A percentile compares a stretch with the other conserved stretches of the same genome.
These are phyloP conservation scores for Dactylellina cionopaga DNA, from an alignment of 2,329 filamentous ascomycete species.

Conservation along the genomic window DNA sequence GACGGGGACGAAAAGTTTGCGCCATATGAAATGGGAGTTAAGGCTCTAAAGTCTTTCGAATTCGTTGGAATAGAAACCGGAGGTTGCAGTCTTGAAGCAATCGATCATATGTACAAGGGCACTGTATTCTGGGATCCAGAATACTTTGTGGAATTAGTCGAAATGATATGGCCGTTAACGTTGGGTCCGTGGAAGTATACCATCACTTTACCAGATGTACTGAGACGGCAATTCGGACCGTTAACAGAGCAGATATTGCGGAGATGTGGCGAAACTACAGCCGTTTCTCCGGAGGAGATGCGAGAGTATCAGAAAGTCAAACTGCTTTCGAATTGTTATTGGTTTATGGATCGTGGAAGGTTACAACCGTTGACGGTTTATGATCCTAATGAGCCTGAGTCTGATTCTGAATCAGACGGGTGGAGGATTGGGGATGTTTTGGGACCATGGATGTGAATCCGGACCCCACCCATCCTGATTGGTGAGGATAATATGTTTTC, in stretches of 20 bases:
- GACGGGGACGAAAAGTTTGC: not conserved
- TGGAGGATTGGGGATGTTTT: too few species aligned
- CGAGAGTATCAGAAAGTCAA: not conserved
- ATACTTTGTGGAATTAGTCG: not conserved
- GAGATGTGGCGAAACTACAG: not conserved
- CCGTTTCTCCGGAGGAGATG: slow-evolving; percentile 2
- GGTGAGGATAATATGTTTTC: too few species aligned
- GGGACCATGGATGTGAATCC: too few species aligned
- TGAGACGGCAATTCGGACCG: not conserved
- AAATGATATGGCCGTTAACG: slow-evolving; percentile 2
- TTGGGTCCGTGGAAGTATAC: slow-evolving; percentile 12
- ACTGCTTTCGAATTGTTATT: not conserved
- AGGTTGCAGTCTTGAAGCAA: not conserved
- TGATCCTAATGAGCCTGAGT: too few species aligned
- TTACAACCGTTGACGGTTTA: too few species aligned
- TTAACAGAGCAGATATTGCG: not conserved
- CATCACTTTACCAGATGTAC: not conserved
- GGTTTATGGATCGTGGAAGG: too few species aligned
- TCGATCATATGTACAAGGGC: not conserved
- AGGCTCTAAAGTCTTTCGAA: not conserved
- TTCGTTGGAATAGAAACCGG: not conserved
- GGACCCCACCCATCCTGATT: too few species aligned
- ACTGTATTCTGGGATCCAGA: not conserved
- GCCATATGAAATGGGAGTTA: not conserved
- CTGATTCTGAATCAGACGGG: too few species aligned